These are phyloP conservation scores for Didymella lethalis DNA, from an alignment of 2,329 filamentous ascomycete genomes.

Conservation along the genomic window DNA sequence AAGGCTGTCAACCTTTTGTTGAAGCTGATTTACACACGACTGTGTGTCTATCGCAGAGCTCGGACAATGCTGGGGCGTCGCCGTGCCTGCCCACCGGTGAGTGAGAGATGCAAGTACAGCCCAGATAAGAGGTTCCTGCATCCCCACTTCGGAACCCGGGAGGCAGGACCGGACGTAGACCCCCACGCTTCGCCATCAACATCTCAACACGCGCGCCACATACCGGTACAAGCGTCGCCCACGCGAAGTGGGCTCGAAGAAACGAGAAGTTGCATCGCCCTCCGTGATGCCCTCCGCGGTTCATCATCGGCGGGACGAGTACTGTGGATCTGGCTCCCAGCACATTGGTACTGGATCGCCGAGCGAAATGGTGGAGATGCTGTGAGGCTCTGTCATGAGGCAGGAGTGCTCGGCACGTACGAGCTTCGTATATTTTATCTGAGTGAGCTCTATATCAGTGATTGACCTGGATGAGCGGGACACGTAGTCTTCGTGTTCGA, in stretches of 20 bases:
- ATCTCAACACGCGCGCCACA: not conserved
- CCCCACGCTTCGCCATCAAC: slow-evolving; percentile 5
- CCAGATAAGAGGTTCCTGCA: not conserved
- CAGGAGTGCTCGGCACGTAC: not conserved
- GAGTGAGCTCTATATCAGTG: not conserved
- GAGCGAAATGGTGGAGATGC: not conserved
- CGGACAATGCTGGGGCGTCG: not conserved
- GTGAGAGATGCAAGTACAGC: not conserved
- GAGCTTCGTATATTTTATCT: not conserved
- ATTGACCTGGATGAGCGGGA: not conserved
- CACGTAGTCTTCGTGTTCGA: not conserved
- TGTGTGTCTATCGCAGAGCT: not conserved
- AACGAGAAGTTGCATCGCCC: not conserved
- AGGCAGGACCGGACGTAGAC: slow-evolving; percentile 1
- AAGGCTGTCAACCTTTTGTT: no score
- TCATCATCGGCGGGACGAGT: not conserved
- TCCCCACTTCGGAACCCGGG: not conserved
- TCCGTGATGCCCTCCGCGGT: slow-evolving; percentile 8
- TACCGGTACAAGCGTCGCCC: not conserved
- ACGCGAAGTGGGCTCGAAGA: slow-evolving; percentile 4
- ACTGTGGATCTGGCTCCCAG: not conserved
- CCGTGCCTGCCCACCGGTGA: not conserved
- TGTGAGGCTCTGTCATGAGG: not conserved
- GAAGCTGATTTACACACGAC: no score
- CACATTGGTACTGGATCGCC: not conserved